Conservation (phyloP, 2,329 filamentous ascomycete species). For the Ophiostoma ips region DNA sequence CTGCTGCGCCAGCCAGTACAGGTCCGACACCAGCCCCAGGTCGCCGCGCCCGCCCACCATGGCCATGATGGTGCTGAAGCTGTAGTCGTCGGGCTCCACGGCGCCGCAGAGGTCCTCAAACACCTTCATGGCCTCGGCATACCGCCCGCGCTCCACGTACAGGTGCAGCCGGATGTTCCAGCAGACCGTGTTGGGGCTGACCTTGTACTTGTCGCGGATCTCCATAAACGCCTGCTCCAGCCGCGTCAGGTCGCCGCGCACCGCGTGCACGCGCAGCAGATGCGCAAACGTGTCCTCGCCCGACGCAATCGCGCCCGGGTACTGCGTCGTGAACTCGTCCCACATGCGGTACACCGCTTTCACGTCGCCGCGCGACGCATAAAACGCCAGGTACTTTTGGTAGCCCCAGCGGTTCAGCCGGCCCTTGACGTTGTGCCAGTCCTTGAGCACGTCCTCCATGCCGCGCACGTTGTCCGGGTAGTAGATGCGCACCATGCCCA, state of each 20-base stretch:
- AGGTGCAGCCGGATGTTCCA: constrained; percentile 72
- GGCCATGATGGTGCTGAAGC: constrained; percentile 61
- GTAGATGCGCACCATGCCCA: constrained; percentile 29
- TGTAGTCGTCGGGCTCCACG: constrained; percentile 44
- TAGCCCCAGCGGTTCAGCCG: constrained; percentile 31
- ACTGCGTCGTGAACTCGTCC: constrained; percentile 26
- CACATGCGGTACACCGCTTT: constrained; percentile 31
- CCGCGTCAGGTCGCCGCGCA: constrained; percentile 47
- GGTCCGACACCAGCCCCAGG: constrained; percentile 48
- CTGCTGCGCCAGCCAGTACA: constrained; percentile 47
- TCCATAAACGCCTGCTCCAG: constrained; percentile 47
- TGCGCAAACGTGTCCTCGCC: constrained; percentile 32
- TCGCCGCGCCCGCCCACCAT: constrained; percentile 61
- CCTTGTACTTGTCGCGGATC: constrained; percentile 40
- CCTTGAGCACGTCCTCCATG: constrained; percentile 32
- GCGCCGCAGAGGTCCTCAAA: constrained; percentile 45
- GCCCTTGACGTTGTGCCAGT: constrained; percentile 31
- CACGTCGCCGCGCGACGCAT: constrained; percentile 34
- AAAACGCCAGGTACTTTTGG: constrained; percentile 34
- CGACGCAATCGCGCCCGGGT: constrained; percentile 13
- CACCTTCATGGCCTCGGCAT: constrained; percentile 47
- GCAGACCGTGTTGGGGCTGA: constrained; percentile 42
- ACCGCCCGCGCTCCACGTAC: constrained; percentile 50
- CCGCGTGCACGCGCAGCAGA: constrained; percentile 58
- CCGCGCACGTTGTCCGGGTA: constrained; percentile 22